These are phyloP conservation scores for Noccaea caerulescens DNA, from an alignment of 345 rosid genomes.

Conservation along the genomic window DNA sequence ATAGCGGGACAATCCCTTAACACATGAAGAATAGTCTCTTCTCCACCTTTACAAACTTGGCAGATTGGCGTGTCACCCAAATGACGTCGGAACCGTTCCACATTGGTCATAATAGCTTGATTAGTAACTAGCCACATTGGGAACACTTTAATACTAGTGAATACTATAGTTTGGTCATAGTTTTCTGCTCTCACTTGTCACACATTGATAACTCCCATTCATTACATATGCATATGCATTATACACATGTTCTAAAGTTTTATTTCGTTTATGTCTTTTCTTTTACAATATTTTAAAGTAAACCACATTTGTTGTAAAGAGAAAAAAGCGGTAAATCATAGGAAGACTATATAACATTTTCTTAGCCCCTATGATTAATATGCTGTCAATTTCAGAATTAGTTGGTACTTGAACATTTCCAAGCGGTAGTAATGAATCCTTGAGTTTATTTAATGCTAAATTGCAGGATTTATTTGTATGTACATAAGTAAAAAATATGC, in stretches of 20 bases:
- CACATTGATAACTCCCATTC: conserved; percentile 36
- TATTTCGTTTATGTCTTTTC: not conserved
- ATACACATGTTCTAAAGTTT: not conserved
- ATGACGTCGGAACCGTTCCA: too few species aligned
- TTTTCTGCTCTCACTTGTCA: conserved; percentile 39
- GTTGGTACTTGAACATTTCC: not conserved
- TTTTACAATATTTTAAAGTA: not conserved
- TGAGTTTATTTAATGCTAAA: conserved; percentile 2
- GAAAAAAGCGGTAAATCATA: not conserved
- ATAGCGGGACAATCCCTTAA: too few species aligned
- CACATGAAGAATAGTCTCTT: too few species aligned
- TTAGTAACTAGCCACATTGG: too few species aligned
- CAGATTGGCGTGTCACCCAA: too few species aligned
- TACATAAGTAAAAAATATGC: not conserved
- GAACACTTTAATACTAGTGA: conserved; percentile 29
- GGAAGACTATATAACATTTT: not conserved
- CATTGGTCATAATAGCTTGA: too few species aligned
- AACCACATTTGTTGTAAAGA: conserved; percentile 3
- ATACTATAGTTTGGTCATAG: conserved; percentile 37
- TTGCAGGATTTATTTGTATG: not conserved
- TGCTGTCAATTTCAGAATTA: not conserved
- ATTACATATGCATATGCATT: not conserved
- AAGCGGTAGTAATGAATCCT: not conserved
- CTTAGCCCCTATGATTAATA: not conserved
- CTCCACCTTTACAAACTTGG: too few species aligned